Conservation (phyloP, 1,284 basidiomycete genomes). For the Rhodotorula sp. region DNA sequence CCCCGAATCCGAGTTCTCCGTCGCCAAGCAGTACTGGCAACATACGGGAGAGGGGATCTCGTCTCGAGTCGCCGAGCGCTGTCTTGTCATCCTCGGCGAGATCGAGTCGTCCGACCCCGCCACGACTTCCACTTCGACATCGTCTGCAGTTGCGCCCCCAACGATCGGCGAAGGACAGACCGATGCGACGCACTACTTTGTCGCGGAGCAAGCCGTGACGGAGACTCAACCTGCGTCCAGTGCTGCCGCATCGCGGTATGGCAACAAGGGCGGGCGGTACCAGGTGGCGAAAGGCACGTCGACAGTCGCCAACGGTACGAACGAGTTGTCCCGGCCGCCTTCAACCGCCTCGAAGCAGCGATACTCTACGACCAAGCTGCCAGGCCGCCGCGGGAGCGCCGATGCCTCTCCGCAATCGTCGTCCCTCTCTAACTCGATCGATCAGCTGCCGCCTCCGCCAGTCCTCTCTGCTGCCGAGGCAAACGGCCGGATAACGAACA, state of each 20-base stretch:
- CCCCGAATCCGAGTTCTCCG: conserved; percentile 59
- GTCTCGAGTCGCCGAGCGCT: conserved; percentile 79
- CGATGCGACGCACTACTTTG: conserved; percentile 1
- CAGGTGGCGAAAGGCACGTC: conserved; percentile 7
- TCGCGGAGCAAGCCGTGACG: not conserved
- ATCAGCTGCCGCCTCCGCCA: conserved; percentile 21
- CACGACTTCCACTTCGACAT: not conserved
- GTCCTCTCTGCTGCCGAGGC: not conserved
- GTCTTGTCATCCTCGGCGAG: conserved; percentile 64
- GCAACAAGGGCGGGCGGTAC: conserved; percentile 18
- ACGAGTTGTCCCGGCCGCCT: conserved; percentile 4
- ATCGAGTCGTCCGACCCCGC: conserved; percentile 46
- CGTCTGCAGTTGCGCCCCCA: not conserved
- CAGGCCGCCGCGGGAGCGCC: not conserved
- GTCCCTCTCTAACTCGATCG: conserved; percentile 25
- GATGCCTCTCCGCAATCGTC: not conserved
- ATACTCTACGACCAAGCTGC: conserved; percentile 21
- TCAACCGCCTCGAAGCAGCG: conserved; percentile 4
- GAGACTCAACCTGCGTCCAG: no score
- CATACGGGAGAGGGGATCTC: conserved; percentile 89
- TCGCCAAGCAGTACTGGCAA: conserved; percentile 94
- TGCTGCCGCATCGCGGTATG: conserved; percentile 8
- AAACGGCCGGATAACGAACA: conserved; percentile 6
- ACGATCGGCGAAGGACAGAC: not conserved
- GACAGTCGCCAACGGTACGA: not conserved